Conservation (phyloP, 208 protist genomes). For the Leishmania guyanensis region DNA sequence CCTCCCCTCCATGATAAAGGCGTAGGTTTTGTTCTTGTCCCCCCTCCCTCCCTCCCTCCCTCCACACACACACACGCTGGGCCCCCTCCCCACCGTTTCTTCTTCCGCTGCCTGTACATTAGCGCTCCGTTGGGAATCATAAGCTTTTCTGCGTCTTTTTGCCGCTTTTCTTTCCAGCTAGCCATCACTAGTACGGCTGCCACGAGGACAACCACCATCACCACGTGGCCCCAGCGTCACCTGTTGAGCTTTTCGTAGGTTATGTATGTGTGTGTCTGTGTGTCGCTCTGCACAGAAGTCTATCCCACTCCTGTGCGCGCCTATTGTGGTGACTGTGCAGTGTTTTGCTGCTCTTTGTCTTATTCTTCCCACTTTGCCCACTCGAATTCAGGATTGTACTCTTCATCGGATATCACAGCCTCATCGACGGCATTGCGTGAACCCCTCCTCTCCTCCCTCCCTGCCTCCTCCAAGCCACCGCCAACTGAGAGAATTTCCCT, state of each 20-base stretch:
- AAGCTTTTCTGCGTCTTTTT: neutral
- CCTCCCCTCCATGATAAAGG: neutral
- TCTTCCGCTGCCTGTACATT: neutral
- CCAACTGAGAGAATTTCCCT: neutral
- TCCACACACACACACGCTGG: too few species aligned
- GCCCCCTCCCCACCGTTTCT: neutral
- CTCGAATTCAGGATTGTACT: neutral
- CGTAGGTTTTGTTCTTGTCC: constrained; percentile 2
- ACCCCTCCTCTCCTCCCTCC: neutral
- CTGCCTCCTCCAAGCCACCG: neutral
- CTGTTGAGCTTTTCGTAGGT: too few species aligned
- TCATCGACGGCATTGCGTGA: neutral
- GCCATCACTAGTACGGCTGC: too few species aligned
- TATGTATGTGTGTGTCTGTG: neutral
- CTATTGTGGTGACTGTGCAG: neutral
- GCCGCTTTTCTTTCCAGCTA: neutral
- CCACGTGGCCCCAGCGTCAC: too few species aligned
- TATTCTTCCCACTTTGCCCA: neutral
- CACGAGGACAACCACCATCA: too few species aligned
- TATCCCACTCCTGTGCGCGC: too few species aligned
- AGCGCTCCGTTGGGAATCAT: neutral
- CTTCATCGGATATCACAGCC: neutral
- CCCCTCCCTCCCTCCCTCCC: neutral
- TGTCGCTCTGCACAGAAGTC: neutral
- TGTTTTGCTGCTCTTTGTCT: neutral